Evolutionary conservation across 352 stramenopile genomes (phyloP).

Genomic region (Phytophthora pinifolia): DNA sequence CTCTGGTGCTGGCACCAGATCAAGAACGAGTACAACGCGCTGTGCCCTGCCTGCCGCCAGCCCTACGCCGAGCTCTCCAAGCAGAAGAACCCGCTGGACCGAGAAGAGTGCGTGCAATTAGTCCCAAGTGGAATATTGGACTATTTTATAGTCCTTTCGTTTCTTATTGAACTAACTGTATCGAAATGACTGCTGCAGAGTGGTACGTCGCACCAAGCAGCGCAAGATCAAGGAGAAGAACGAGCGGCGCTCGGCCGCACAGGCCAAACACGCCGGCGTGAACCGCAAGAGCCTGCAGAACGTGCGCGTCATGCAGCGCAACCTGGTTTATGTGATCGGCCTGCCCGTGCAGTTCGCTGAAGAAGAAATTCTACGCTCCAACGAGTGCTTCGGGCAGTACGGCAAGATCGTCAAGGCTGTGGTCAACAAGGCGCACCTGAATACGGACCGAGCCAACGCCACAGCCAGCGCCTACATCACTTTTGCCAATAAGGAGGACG

Average conservation of each 20-base stretch:
- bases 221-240: conserved; percentile 86
- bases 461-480: conserved; percentile 94
- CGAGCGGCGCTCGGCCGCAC: conserved; percentile 59
- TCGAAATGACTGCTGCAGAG: conserved; percentile 33
- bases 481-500: conserved; percentile 91
- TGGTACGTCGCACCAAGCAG: conserved; percentile 77
- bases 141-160: no score
- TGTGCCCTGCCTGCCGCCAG: conserved; percentile 97
- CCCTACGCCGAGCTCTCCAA: conserved; percentile 95
- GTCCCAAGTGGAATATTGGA: background rate
- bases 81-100: conserved; percentile 92
- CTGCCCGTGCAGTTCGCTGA: conserved; percentile 84
- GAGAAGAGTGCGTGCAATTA: conserved; percentile 82
- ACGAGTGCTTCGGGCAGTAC: conserved; percentile 93
- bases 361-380: conserved; percentile 79
- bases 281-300: conserved; percentile 88
- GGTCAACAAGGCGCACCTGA: conserved; percentile 88
- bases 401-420: conserved; percentile 93
- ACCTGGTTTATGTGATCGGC: conserved; percentile 95
- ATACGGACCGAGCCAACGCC: conserved; percentile 63
- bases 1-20: conserved; percentile 99
- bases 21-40: conserved; percentile 97
- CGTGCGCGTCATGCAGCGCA: conserved; percentile 92
- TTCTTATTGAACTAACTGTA: background rate
- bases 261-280: conserved; percentile 36